Conservation (phyloP, 139 green algal species). For the Mesotaenium endlicherianum region DNA sequence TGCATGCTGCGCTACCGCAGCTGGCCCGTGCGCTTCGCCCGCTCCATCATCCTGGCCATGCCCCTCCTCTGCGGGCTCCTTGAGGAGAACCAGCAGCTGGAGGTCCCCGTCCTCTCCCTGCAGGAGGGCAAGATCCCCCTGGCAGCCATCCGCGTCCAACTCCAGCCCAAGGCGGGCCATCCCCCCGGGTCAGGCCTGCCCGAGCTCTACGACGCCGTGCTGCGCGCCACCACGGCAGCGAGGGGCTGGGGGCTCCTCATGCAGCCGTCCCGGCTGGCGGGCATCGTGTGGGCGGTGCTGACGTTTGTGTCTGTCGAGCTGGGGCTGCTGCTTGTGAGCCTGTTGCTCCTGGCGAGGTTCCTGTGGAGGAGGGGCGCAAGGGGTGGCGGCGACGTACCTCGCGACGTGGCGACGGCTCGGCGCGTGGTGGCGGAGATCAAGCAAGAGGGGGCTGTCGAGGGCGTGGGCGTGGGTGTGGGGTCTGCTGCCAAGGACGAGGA, state of each 20-base stretch:
- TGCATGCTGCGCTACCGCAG: slow-evolving; percentile 8
- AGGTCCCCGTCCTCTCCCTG: neutral
- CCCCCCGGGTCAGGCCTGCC: neutral
- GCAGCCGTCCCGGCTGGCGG: neutral
- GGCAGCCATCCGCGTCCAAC: neutral
- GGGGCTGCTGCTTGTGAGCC: neutral
- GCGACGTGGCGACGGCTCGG: too few relatives aligned
- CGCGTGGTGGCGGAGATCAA: too few relatives aligned
- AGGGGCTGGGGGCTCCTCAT: neutral
- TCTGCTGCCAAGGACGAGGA: too few relatives aligned
- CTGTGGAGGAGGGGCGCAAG: too few relatives aligned
- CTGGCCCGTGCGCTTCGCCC: neutral
- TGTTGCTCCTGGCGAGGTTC: too few relatives aligned
- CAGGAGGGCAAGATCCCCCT: neutral
- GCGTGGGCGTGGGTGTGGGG: too few relatives aligned
- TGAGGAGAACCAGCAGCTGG: slow-evolving; percentile 7
- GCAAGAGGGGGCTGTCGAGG: too few relatives aligned
- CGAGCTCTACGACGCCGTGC: slow-evolving; percentile 16
- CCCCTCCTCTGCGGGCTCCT: neutral
- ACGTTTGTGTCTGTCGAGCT: neutral
- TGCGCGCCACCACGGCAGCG: neutral
- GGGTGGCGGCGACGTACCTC: too few relatives aligned
- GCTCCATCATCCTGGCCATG: neutral
- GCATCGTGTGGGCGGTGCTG: neutral
- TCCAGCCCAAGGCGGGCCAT: slow-evolving; percentile 11